Evolutionary conservation across 495 filamentous ascomycete genomes (phyloP), one percentile per base, ranked within the genome.

Genomic region (Corynascus novoguineensis): DNA sequence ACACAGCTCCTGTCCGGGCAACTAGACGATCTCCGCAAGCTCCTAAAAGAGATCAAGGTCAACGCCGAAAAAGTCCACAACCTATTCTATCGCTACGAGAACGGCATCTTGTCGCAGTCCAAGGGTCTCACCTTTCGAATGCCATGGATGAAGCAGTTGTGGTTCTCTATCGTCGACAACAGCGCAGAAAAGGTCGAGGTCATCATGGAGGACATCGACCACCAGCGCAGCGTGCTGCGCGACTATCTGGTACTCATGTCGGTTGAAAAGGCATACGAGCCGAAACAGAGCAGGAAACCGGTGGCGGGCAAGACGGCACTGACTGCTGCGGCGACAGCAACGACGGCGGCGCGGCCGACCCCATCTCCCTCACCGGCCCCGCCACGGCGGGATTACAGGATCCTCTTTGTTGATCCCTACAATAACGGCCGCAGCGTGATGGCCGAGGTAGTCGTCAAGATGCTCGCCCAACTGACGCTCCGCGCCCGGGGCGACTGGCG

Each of bases 351-450:
- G 29, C 55, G 41, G 12, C 45, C 49, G 0, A 28, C 53, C 5
- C 53, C 49, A 6, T 52, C 57, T 4, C 60, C 54, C 11, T 44
- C 38, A 0, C 51, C 54, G 4, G 1, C 44, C 50, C 27, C 49
- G 28, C 31, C 38, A 24, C 50, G 53, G 4, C 29, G 34, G 9
- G 55, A 61, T 22, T 63, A 49, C 52, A 63, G 50, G 27, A 29
- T 68, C 54, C 53, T 68, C 35, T 62, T 68, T 24, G 59, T 68
- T 17, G 66, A 68, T 41, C 60, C 63, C 8, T 60, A 53, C 56
- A 65, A 68, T 37, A 25, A 31, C 1, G 60, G 19, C 8, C 60
- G 66, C 2, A 58, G 58, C 59, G 44, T 63, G 11, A 47, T 62
- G 10, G 66, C 66, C 48, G 60, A 68, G 28, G 53, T 54, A 27